A percentile compares a stretch with the other conserved stretches of the same genome.
Conservation (phyloP, 2,329 filamentous ascomycete species). For the Alternaria infectoria region DNA sequence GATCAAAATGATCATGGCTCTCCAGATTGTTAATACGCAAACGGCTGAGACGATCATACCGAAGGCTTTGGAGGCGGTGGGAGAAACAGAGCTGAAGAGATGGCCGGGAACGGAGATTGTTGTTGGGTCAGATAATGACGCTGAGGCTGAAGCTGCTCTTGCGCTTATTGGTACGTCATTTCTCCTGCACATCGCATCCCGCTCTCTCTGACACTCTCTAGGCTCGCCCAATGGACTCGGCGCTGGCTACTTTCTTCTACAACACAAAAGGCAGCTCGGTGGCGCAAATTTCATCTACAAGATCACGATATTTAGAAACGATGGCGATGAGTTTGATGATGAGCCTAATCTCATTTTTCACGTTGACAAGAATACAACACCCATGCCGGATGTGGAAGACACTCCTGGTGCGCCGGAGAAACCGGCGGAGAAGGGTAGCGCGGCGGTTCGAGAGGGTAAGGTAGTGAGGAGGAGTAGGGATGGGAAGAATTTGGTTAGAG, state of each 20-base stretch:
- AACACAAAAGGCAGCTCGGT: slow-evolving; percentile 18
- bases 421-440: not conserved
- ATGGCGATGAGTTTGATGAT: not conserved
- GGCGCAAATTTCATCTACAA: slow-evolving; percentile 15
- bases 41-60: not conserved
- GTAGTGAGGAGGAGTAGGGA: not conserved
- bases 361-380: not conserved
- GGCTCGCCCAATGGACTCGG: slow-evolving; percentile 17
- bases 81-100: not conserved
- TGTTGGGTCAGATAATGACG: not conserved
- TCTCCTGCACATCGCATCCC: not conserved
- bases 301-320: slow-evolving; percentile 1
- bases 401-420: not conserved
- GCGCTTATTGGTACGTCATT: not conserved
- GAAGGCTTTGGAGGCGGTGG: not conserved
- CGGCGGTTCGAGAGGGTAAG: not conserved
- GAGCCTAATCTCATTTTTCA: slow-evolving; percentile 12
- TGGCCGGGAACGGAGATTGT: slow-evolving; percentile 7
- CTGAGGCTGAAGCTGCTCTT: not conserved
- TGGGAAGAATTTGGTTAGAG: not conserved
- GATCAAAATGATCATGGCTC: slow-evolving; percentile 2
- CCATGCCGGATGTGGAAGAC: not conserved
- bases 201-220: not conserved
- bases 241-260: slow-evolving; percentile 17
- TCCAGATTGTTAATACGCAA: not conserved